A percentile compares a stretch with the other conserved stretches of the same genome.
These are phyloP conservation scores for Neospermospora avenae DNA, from an alignment of 2,329 filamentous ascomycete species.

Conservation along the genomic window DNA sequence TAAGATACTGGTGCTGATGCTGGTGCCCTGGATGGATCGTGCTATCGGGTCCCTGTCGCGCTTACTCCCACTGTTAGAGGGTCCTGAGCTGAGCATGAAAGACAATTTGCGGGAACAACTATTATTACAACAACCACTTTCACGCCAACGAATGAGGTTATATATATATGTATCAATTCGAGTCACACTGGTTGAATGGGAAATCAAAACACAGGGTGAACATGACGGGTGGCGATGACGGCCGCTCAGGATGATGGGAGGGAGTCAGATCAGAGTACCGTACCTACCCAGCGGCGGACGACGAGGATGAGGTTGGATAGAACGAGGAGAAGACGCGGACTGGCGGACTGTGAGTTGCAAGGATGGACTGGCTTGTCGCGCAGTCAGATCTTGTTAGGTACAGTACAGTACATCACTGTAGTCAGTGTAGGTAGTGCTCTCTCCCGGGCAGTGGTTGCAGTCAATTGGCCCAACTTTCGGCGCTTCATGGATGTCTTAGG, in stretches of 20 bases:
- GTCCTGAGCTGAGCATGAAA: slow-evolving; percentile 5
- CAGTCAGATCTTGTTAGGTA: too few relatives aligned
- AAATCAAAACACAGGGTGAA: neutral
- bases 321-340: too few relatives aligned
- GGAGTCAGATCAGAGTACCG: too few relatives aligned
- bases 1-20: neutral
- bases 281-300: neutral
- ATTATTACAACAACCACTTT: neutral
- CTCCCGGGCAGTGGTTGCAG: too few relatives aligned
- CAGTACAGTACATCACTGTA: too few relatives aligned
- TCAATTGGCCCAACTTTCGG: slow-evolving; percentile 1
- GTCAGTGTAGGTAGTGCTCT: too few relatives aligned
- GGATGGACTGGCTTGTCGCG: too few relatives aligned
- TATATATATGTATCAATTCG: neutral
- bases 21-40: neutral
- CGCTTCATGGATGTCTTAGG: neutral
- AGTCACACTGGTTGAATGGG: neutral
- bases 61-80: too few relatives aligned
- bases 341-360: too few relatives aligned
- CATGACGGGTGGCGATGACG: neutral
- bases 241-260: too few relatives aligned
- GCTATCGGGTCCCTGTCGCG: too few relatives aligned
- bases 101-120: neutral
- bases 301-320: neutral
- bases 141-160: neutral